phyloP scores from a whole-genome alignment of 2,329 filamentous ascomycete genomes.

The Aspergillus pseudoviridinutans region DNA sequence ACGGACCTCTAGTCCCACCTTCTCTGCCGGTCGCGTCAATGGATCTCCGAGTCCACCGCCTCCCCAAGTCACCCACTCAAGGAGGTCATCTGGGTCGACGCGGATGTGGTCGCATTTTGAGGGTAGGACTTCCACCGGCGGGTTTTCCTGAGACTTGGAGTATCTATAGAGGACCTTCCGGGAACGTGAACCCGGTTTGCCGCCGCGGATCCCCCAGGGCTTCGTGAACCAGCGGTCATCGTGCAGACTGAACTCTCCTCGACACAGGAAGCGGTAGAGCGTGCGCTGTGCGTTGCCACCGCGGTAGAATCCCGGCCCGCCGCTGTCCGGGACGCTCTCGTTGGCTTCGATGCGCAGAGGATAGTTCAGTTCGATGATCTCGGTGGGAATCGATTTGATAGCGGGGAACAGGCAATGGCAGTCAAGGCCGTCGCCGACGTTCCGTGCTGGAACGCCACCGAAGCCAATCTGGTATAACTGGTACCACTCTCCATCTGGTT shows the following conservation, averaged over 20 bases:
- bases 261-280: constrained; percentile 44
- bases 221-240: constrained; percentile 50
- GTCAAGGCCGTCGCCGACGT: constrained; percentile 47
- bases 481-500: constrained; percentile 47
- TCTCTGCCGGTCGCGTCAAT: constrained; percentile 40
- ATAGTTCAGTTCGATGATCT: constrained; percentile 48
- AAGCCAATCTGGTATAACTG: constrained; percentile 51
- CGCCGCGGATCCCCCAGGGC: constrained; percentile 48
- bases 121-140: constrained; percentile 34
- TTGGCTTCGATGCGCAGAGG: constrained; percentile 48
- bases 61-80: constrained; percentile 51
- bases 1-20: constrained; percentile 46
- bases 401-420: constrained; percentile 51
- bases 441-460: constrained; percentile 47
- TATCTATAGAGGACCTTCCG: constrained; percentile 43
- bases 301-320: constrained; percentile 46
- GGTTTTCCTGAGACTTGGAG: constrained; percentile 30
- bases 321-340: constrained; percentile 46
- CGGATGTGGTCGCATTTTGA: constrained; percentile 49
- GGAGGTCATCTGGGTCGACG: constrained; percentile 45
- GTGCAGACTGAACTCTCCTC: constrained; percentile 47
- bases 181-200: constrained; percentile 42
- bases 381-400: constrained; percentile 49
- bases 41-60: constrained; percentile 49
- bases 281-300: constrained; percentile 50